Base-by-base conservation (phyloP, 148 eudicot genomes). In the Nepenthes gracilis region DNA sequence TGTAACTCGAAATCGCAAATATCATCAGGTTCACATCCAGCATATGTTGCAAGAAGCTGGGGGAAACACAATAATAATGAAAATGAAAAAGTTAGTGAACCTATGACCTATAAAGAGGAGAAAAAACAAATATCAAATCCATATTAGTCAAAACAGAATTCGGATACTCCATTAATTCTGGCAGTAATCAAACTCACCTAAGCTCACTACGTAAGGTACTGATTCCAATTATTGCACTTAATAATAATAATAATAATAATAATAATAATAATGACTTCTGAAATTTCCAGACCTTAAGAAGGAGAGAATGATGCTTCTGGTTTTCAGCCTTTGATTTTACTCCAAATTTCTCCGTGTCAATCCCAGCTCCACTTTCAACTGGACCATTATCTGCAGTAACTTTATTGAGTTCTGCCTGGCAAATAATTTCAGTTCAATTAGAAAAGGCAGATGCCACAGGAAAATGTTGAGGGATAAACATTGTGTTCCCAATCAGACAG, bases 1-100 rank as follows among this genome's bases (percentile, higher is more conserved):
- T 88, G 99, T 77, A 93, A 68, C 76, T 93, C 99, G 70, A 93
- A 93, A 77, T 93, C 99, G 65, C 96, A 89, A 49, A 93, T 88
- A 69, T 88, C 92, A 65, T 80, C 89, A 60, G 96, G 84, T 69
- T 75, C 76, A 80, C 99, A 93, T 14, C 92, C 96, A 71, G 77
- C 85, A 45, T 84, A 74, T 61, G 74, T 71, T 32, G 96, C 91
- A 74, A 93, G 86, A 58, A 84, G 81, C 99, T 93, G 86, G 73
- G 23, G 67, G 51, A 54, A 68, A 37, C 15, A 58, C 4, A 5
- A 58, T 6, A 57, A 38, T 13, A 65, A 48, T 63, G 47, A 65
- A 58, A 36, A 48, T 57, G 62, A 56, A 52, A 1, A 8, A 57
- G 33, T 60, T 32, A 52, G 11, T 12, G 32, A 59, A 47, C 36